Base-by-base conservation (phyloP, 129 eudicot species). In the Artemisia argyi region DNA sequence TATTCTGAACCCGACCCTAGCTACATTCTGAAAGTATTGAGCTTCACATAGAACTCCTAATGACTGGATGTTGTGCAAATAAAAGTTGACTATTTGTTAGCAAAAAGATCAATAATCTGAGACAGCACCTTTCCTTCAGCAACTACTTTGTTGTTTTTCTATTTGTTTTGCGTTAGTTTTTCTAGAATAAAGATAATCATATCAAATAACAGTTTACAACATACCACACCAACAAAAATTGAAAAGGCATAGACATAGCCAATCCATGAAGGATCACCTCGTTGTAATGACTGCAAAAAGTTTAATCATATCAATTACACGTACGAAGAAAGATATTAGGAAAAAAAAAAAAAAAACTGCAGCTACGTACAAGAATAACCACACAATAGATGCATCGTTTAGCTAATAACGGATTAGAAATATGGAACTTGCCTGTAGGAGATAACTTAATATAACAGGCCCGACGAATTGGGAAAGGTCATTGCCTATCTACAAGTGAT, bases 231-330 rank as follows among this genome's bases (percentile, higher is more conserved):
- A 74, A 89, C 79, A 72, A 93, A 89, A 61, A 93, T 93, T 17
- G 88, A 74, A 83, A 93, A 89, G 48, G 97, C 97, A 65, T 89
- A 89, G 24, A 84, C 44, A 81, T 90, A 93, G 53, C 97, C 98
- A 65, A 90, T 81, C 98, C 98, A 93, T 78, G 98, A 90, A 76
- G 98, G 97, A 79, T 87, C 98, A 7, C 97, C 98, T 73, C 78
- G 83, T 87, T 93, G 89, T 87, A 93, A 83, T 19, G 98, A 89
- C 97, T 93, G 92, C 66, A 63, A 53, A 58, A 26, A 60, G 7
- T 6, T 4, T 66, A 46, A 46, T 11, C 5, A 63, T 13, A 6
- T 24, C 16, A 10, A 65, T 54, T 49, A 69, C 17, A 18, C 55
- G 20, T 71, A 71, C 28, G 30, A 9, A 54, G 16, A 74, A 24